Base-by-base conservation (phyloP, 2,329 filamentous ascomycete species). In the Leptographium radiaticola region DNA sequence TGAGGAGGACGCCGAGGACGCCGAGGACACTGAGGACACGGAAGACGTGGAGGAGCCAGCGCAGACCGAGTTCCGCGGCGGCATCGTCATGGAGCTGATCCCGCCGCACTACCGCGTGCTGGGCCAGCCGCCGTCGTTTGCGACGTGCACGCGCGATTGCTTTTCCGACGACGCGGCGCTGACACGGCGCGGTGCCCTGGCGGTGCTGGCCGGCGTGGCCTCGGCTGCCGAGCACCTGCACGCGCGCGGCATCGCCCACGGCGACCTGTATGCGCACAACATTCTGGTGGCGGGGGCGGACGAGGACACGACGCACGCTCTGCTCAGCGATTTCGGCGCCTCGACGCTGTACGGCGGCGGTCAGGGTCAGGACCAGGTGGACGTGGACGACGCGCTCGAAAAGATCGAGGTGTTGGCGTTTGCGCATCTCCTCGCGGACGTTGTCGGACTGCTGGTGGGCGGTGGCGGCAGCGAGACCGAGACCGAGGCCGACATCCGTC, bases 221-320 rank as follows among this genome's bases (percentile, higher is more conserved):
- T 65, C 67, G 15, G 72, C 70, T 0, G 68, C 70, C 2, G 62
- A 55, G 18, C 72, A 75, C 58, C 64, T 76, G 12, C 74, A 76
- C 56, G 62, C 57, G 9, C 63, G 65, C 36, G 70, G 69, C 7
- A 70, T 75, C 18, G 61, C 66, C 8, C 73, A 76, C 55, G 73
- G 74, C 18, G 72, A 75, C 58, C 53, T 76, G 39, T 73, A 73
- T 51, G 71, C 72, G 12, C 71, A 75, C 59, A 75, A 75, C 58
- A 70, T 75, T 18, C 64, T 75, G 12, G 68, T 68, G 30, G 16
- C 4, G 49, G 49, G n/a, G 8, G 43, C 49, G 5, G 30, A 20
- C 44, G 66, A 64, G 50, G 62, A 64, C 11, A 62, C 61, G 11
- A 69, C 66, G 1, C 70, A 75, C 57, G 71, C 73, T 5, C 59